Percentiles rank a stretch among this genome's conserved stretches.
phyloP scores from a whole-genome alignment of 129 eudicot species.

The Lonicera japonica region DNA sequence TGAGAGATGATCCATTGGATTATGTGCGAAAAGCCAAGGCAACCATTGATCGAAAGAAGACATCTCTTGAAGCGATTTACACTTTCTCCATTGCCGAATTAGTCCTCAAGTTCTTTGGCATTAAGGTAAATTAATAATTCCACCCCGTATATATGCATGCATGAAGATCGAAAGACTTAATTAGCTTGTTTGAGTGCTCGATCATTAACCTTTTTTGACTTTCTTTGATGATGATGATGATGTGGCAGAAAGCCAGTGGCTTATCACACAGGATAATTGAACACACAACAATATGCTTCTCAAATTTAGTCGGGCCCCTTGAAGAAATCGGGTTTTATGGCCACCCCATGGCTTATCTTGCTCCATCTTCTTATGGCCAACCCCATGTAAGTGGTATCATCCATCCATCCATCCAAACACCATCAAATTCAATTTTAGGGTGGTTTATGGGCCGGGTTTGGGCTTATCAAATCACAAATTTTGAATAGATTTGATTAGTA shows the following conservation, averaged over 20 bases:
- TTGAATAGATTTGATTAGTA: too few species aligned
- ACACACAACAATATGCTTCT: conserved; percentile 47
- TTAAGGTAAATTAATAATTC: conserved; percentile 28
- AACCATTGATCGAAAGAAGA: conserved; percentile 40
- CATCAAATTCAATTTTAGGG: neutral
- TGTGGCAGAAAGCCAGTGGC: conserved; percentile 27
- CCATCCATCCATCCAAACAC: neutral
- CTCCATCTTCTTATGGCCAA: conserved; percentile 47
- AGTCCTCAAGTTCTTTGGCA: conserved; percentile 31
- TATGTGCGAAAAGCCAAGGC: conserved; percentile 52
- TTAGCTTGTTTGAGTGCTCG: neutral
- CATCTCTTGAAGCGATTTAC: conserved; percentile 38
- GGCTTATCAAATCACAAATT: too few species aligned
- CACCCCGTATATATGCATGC: too few species aligned
- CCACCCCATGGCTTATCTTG: conserved; percentile 39
- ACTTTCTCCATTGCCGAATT: conserved; percentile 33
- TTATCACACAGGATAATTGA: conserved; percentile 25
- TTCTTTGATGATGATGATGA: neutral
- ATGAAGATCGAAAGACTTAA: too few species aligned
- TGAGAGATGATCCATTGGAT: conserved; percentile 48
- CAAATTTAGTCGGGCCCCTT: conserved; percentile 49
- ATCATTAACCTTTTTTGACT: neutral
- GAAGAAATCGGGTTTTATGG: conserved; percentile 57
- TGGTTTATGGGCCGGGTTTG: neutral
- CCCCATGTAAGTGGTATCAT: conserved; percentile 58